phyloP scores from a whole-genome alignment of 495 filamentous ascomycete genomes.

The Hypoxylon cercidicola region DNA sequence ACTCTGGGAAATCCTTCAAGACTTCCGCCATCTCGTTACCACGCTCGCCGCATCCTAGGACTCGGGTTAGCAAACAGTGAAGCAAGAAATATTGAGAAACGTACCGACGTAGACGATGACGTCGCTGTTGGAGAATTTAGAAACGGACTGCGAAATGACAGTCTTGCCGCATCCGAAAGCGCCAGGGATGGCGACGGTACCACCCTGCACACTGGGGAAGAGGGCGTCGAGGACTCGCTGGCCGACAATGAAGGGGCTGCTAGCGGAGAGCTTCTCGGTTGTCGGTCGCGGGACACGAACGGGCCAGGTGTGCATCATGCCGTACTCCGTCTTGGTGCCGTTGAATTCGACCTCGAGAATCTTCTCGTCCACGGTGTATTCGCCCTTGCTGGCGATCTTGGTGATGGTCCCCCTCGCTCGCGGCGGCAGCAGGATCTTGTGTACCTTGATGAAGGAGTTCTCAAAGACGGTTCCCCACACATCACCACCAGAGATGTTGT shows the following conservation, averaged over 20 bases:
- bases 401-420: conserved; percentile 92
- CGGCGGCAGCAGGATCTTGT: conserved; percentile 95
- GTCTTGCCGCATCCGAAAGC: conserved; percentile 99
- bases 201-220: conserved; percentile 97
- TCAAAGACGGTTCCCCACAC: conserved; percentile 94
- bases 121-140: conserved; percentile 99
- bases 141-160: conserved; percentile 96
- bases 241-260: conserved; percentile 92
- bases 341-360: conserved; percentile 97
- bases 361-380: conserved; percentile 93
- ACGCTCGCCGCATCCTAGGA: conserved; percentile 85
- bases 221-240: conserved; percentile 96
- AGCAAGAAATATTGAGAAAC: neutral
- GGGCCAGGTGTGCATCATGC: conserved; percentile 99
- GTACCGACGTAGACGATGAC: conserved; percentile 95
- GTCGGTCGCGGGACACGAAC: conserved; percentile 93
- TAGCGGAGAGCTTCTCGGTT: conserved; percentile 87
- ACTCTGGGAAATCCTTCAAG: conserved; percentile 99
- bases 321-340: conserved; percentile 88
- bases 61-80: neutral
- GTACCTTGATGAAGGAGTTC: conserved; percentile 93
- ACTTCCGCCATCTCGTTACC: conserved; percentile 99
- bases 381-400: conserved; percentile 84
- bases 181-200: conserved; percentile 97
- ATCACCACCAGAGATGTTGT: conserved; percentile 96